These are phyloP conservation scores for Odonthalia washingtoniensis DNA, from an alignment of 31 red algal species.

Conservation along the genomic window DNA sequence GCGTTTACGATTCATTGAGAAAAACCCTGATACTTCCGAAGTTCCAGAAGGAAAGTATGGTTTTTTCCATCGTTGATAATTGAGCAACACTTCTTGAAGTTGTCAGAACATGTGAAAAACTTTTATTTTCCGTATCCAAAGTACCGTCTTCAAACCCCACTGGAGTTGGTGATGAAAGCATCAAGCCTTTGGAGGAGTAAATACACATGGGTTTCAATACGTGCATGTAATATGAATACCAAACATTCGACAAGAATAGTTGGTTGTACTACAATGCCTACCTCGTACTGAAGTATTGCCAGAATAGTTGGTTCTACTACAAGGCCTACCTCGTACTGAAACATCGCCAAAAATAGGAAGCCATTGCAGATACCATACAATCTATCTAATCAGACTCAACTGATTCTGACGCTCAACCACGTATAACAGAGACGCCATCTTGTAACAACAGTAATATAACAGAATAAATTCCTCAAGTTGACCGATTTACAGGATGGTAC, in stretches of 20 bases:
- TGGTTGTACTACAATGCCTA: slow-evolving; percentile 19
- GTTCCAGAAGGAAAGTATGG: background rate
- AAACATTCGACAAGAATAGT: slow-evolving; percentile 50
- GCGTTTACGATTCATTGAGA: background rate
- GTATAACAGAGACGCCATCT: background rate
- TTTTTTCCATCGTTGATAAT: background rate
- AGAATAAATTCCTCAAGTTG: background rate
- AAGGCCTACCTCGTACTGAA: slow-evolving; percentile 15
- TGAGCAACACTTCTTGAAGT: background rate
- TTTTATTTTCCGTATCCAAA: background rate
- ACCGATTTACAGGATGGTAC: background rate
- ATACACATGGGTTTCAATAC: background rate
- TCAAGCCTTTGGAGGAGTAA: slow-evolving; percentile 33
- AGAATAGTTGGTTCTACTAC: slow-evolving; percentile 39
- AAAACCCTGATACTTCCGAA: background rate
- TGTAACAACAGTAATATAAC: too few relatives aligned
- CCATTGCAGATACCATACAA: background rate
- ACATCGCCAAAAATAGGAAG: slow-evolving; percentile 22
- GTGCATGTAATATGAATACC: slow-evolving; percentile 12
- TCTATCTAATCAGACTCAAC: background rate
- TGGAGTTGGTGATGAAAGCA: slow-evolving; percentile 24
- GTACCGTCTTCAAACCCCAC: slow-evolving; percentile 10
- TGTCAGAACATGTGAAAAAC: background rate
- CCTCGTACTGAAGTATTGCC: background rate
- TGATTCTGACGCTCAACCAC: background rate